Base-by-base conservation (phyloP, 2,329 filamentous ascomycete species). In the Lojkania enalia region DNA sequence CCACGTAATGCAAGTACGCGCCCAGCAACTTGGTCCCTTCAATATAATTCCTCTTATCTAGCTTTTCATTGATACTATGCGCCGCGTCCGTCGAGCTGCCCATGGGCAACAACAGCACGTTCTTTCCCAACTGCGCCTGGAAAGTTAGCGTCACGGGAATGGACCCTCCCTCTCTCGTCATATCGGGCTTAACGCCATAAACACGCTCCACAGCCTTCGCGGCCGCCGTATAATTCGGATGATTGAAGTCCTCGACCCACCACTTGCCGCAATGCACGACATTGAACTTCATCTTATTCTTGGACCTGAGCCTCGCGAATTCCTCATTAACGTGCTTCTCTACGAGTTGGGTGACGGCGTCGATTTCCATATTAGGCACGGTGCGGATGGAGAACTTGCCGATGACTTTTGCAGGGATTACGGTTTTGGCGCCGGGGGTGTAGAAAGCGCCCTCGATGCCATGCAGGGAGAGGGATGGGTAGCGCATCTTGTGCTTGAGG, bases 381-480 rank as follows among this genome's bases (percentile, higher is more conserved):
- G 91, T 97, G 58, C 94, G 86, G 74, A 99, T 96, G 39, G 89
- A 95, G 79, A 99, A 99, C 77, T 99, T 99, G 74, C 94, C 94
- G 63, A 86, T 88, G 46, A 99, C 94, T 79, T 96, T 96, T 64
- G 94, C 92, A 2, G 94, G 94, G 61, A 99, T 99, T 63, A 99
- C 94, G 1, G 94, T 99, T 82, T 99, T 99, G 45, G 91, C 94
- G 35, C 94, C 94, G 4, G 91, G 87, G 2, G 88, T 86, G 33
- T 88, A 92, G 77, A 95, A 99, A 39, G 90, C 94, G 48, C 94
- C 94, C 74, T 99, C 94, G 56, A 99, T 76, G 49, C 94, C 94
- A 77, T 99, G 94, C 31, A 99, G 78, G 18, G 91, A 96, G 44
- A 99, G 81, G 11, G 91, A 96, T 1, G 94, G 94, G 73, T 87